A percentile compares a stretch with the other conserved stretches of the same genome.
phyloP scores from a whole-genome alignment of 805 yeast species.

The Saccharomyces eubayanus region DNA sequence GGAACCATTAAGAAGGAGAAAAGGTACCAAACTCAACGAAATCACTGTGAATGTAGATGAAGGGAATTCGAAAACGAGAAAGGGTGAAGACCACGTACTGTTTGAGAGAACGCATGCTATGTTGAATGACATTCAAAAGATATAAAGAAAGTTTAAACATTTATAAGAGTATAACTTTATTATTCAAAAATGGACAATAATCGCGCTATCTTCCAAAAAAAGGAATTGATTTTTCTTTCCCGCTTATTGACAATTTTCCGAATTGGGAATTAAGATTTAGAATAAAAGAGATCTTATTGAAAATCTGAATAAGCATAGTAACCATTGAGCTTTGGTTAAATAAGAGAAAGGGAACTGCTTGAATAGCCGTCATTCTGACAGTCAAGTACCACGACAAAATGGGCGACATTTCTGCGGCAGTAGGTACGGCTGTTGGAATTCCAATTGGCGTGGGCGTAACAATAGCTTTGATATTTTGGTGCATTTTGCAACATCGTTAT shows the following conservation, averaged over 20 bases:
- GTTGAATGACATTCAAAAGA: slow-evolving; percentile 24
- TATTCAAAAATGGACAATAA: background rate
- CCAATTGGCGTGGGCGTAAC: slow-evolving; percentile 37
- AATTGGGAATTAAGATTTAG: background rate
- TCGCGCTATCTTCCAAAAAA: background rate
- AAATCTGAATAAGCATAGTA: background rate
- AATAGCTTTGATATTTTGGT: slow-evolving; percentile 32
- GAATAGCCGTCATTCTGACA: background rate
- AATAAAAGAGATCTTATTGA: background rate
- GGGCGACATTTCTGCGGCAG: slow-evolving; percentile 30
- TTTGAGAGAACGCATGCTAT: slow-evolving; percentile 25
- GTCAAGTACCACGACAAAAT: background rate
- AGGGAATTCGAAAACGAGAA: background rate
- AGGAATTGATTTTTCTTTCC: background rate
- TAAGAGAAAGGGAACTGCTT: background rate
- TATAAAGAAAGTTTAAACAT: slow-evolving; percentile 6
- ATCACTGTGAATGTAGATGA: background rate
- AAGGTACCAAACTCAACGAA: background rate
- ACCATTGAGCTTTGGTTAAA: background rate
- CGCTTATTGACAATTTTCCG: background rate
- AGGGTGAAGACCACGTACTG: slow-evolving; percentile 6
- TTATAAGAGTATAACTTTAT: background rate
- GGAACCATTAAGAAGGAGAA: slow-evolving; percentile 14
- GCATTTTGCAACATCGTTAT: slow-evolving; percentile 32
- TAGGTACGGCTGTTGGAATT: slow-evolving; percentile 47